Evolutionary conservation across 257 asterid genomes (phyloP).

Genomic region (Solanum sejunctum): DNA sequence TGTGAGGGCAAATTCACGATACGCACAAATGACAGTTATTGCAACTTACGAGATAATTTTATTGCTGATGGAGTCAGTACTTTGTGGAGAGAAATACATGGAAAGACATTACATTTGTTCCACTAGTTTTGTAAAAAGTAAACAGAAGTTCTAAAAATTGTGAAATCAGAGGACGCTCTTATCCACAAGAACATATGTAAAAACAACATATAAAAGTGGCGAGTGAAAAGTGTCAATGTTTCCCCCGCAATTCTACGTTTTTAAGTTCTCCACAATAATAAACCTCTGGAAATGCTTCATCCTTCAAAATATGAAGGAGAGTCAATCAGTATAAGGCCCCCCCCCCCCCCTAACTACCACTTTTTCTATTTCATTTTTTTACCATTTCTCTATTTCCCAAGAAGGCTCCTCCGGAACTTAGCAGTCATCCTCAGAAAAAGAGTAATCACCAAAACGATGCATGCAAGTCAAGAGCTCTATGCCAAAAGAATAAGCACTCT

Average conservation of each 20-base stretch:
- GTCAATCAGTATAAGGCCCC: background rate
- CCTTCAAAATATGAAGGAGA: background rate
- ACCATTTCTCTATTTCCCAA: background rate
- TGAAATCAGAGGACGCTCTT: too few relatives aligned
- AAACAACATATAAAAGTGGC: background rate
- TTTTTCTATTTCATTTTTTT: background rate
- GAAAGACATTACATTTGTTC: too few relatives aligned
- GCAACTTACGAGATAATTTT: too few relatives aligned
- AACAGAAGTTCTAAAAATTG: too few relatives aligned
- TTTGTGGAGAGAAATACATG: too few relatives aligned
- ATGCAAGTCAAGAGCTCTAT: background rate
- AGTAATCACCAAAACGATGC: background rate
- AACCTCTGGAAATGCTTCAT: background rate
- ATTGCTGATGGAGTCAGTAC: too few relatives aligned
- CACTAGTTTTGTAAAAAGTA: too few relatives aligned
- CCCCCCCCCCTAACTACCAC: background rate
- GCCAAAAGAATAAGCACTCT: slow-evolving; percentile 11
- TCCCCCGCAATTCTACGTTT: background rate
- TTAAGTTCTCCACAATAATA: background rate
- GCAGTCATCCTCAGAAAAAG: background rate
- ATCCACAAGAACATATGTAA: background rate
- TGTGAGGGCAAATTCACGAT: too few relatives aligned
- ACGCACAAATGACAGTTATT: too few relatives aligned
- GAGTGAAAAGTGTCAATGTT: background rate
- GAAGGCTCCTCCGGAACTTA: background rate